Evolutionary conservation across 352 stramenopile species (phyloP).

Genomic region (Phytophthora litchii): DNA sequence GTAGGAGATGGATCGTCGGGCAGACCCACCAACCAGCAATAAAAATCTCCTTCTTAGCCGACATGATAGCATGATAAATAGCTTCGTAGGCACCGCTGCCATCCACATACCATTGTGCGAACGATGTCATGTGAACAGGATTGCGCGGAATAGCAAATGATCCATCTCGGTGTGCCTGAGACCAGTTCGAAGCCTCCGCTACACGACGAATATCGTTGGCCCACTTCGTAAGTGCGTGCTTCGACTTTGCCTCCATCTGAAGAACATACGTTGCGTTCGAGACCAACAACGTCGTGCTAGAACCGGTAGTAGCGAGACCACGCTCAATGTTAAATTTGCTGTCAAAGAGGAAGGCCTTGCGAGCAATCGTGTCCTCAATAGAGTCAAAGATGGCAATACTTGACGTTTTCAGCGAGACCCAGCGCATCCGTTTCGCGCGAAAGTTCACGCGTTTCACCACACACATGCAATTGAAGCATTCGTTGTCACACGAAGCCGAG

Average conservation of each 20-base stretch:
- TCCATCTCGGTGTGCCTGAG: conserved; percentile 77
- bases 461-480: conserved; percentile 91
- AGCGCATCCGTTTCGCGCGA: conserved; percentile 80
- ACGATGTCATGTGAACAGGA: conserved; percentile 62
- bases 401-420: conserved; percentile 84
- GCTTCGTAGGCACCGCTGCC: conserved; percentile 74
- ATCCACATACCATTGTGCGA: conserved; percentile 85
- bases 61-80: conserved; percentile 70
- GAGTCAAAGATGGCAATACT: conserved; percentile 83
- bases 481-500: conserved; percentile 80
- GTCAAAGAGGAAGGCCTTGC: conserved; percentile 82
- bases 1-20: conserved; percentile 82
- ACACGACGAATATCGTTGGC: conserved; percentile 83
- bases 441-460: conserved; percentile 87
- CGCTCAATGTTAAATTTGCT: conserved; percentile 83
- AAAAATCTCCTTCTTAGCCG: conserved; percentile 88
- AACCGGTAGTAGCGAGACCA: conserved; percentile 78
- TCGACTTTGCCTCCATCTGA: conserved; percentile 82
- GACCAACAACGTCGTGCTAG: conserved; percentile 76
- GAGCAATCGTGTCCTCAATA: conserved; percentile 70
- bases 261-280: conserved; percentile 88
- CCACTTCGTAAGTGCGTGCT: conserved; percentile 83
- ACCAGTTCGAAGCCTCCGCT: conserved; percentile 74
- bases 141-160: conserved; percentile 81
- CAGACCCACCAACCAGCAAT: conserved; percentile 92